Conservation (phyloP, 2,329 filamentous ascomycete genomes). For the Pseudogymnoascus sp. region DNA sequence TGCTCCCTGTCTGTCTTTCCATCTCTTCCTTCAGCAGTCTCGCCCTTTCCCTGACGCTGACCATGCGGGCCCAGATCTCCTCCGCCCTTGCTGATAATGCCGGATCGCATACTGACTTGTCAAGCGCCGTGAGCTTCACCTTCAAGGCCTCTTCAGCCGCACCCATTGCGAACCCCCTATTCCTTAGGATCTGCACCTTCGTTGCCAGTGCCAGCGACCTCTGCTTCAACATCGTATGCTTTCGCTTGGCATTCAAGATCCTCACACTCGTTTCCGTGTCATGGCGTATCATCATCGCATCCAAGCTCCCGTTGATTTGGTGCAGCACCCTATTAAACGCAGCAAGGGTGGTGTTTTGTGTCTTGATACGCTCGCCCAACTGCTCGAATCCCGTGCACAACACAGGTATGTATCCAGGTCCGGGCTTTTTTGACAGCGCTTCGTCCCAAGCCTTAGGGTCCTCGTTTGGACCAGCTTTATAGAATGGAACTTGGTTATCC, state of each 20-base stretch:
- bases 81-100: slow-evolving; percentile 69
- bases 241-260: slow-evolving; percentile 63
- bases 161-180: slow-evolving; percentile 73
- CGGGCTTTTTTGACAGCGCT: slow-evolving; percentile 72
- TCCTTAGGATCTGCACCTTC: slow-evolving; percentile 72
- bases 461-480: slow-evolving; percentile 62
- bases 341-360: slow-evolving; percentile 62
- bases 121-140: slow-evolving; percentile 61
- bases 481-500: slow-evolving; percentile 67
- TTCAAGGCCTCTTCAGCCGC: slow-evolving; percentile 72
- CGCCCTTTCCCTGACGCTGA: slow-evolving; percentile 65
- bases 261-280: slow-evolving; percentile 70
- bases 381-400: slow-evolving; percentile 67
- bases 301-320: slow-evolving; percentile 69
- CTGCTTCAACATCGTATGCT: slow-evolving; percentile 66
- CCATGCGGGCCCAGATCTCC: slow-evolving; percentile 78
- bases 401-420: slow-evolving; percentile 68
- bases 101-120: slow-evolving; percentile 66
- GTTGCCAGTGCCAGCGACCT: slow-evolving; percentile 68
- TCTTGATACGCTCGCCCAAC: slow-evolving; percentile 63
- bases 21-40: slow-evolving; percentile 67
- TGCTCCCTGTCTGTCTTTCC: slow-evolving; percentile 54
- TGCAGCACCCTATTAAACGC: slow-evolving; percentile 67
- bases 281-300: slow-evolving; percentile 66
- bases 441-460: slow-evolving; percentile 78